Conservation (phyloP, 352 stramenopile species). For the Globisporangium cystogenes region DNA sequence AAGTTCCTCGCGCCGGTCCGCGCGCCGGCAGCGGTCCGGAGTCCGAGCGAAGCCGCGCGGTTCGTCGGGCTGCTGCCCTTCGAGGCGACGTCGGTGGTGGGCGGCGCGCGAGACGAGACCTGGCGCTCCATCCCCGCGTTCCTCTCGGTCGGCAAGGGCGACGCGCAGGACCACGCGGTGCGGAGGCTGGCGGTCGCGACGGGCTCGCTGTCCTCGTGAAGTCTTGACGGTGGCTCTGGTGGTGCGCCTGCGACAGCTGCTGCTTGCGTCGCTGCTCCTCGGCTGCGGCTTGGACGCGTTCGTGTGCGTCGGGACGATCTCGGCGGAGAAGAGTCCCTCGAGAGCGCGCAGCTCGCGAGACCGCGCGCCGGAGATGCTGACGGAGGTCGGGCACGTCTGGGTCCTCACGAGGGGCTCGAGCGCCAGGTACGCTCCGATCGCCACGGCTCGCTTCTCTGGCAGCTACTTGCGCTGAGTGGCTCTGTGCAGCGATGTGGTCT, state of each 20-base stretch:
- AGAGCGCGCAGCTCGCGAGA: slow-evolving; percentile 11
- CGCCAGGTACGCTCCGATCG: slow-evolving; percentile 5
- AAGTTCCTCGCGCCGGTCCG: slow-evolving; percentile 74
- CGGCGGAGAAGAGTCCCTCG: slow-evolving; percentile 18
- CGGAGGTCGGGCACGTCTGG: slow-evolving; percentile 71
- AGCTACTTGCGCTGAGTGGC: too few species aligned
- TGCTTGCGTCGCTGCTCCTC: slow-evolving; percentile 84
- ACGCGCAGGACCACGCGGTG: slow-evolving; percentile 82
- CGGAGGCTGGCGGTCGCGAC: not conserved
- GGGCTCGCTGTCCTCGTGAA: too few species aligned
- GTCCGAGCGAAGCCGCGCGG: slow-evolving; percentile 75
- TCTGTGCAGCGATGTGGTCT: slow-evolving; percentile 21
- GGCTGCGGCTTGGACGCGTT: slow-evolving; percentile 87
- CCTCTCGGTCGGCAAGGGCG: slow-evolving; percentile 65
- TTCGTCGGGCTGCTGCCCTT: slow-evolving; percentile 83
- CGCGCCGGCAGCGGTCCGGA: slow-evolving; percentile 36
- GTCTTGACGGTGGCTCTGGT: not conserved
- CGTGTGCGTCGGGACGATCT: slow-evolving; percentile 82
- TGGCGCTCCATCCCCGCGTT: slow-evolving; percentile 78
- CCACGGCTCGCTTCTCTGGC: too few species aligned
- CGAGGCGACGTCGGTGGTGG: slow-evolving; percentile 43
- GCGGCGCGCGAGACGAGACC: slow-evolving; percentile 48
- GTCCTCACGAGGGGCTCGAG: slow-evolving; percentile 47
- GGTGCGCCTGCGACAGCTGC: slow-evolving; percentile 39
- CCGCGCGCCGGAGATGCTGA: not conserved